phyloP scores from a whole-genome alignment of 2,329 filamentous ascomycete species.

The Madurella fahalii region DNA sequence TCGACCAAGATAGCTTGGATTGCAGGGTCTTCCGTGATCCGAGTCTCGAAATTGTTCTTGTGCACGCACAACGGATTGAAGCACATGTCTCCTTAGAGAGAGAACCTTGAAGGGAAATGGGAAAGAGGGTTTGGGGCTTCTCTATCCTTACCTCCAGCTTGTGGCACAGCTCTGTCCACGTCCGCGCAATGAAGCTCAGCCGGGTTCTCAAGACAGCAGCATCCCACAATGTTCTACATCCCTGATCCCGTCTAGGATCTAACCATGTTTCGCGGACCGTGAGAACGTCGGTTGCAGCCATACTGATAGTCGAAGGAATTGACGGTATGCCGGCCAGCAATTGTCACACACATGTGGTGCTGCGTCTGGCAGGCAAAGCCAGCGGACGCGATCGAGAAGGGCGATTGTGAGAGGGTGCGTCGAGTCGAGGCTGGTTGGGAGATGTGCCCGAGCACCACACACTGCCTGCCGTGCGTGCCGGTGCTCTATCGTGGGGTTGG shows the following conservation, averaged over 20 bases:
- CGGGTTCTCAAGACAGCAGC: constrained; percentile 29
- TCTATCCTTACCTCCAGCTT: constrained; percentile 29
- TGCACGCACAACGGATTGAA: background rate
- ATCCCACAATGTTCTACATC: constrained; percentile 26
- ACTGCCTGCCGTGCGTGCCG: background rate
- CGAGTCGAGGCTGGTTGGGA: background rate
- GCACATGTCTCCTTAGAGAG: background rate
- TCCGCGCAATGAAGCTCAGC: constrained; percentile 38
- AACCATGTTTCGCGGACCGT: constrained; percentile 40
- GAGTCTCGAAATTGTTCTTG: background rate
- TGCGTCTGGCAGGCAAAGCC: constrained; percentile 18
- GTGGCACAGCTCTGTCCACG: constrained; percentile 36
- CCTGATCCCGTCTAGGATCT: constrained; percentile 39
- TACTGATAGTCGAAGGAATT: constrained; percentile 45
- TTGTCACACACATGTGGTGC: constrained; percentile 47
- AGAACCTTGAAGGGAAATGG: background rate
- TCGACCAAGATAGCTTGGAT: too few species aligned
- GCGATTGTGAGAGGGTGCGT: background rate
- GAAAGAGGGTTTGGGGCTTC: background rate
- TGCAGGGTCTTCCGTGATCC: background rate
- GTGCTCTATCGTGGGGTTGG: background rate
- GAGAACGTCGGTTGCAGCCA: constrained; percentile 51
- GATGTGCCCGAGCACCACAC: background rate
- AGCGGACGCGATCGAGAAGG: constrained; percentile 4
- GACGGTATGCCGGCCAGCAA: constrained; percentile 36